These are phyloP conservation scores for Chrysosporium queenslandicum DNA, from an alignment of 2,329 filamentous ascomycete species.

Conservation along the genomic window DNA sequence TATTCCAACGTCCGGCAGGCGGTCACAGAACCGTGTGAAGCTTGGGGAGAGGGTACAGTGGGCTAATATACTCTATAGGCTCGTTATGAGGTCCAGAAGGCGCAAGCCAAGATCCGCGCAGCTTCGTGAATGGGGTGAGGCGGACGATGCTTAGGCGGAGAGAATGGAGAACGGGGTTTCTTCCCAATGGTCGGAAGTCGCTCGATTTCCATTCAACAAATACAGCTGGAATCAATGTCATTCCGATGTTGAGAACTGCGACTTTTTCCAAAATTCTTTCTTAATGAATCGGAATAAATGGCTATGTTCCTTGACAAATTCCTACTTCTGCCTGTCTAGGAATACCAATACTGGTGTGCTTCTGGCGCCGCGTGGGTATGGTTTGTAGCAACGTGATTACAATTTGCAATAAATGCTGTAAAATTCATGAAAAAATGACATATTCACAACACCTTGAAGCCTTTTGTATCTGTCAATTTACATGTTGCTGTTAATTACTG, in stretches of 20 bases:
- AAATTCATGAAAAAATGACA: conserved; percentile 4
- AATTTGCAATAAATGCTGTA: conserved; percentile 12
- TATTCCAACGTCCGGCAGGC: background rate
- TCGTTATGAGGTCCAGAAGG: conserved; percentile 96
- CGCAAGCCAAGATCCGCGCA: conserved; percentile 83
- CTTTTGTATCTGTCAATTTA: background rate
- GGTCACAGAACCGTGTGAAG: background rate
- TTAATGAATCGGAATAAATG: conserved; percentile 13
- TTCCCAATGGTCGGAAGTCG: conserved; percentile 10
- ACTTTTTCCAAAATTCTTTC: conserved; percentile 13
- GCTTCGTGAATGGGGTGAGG: conserved; percentile 42
- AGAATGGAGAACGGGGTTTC: conserved; percentile 13
- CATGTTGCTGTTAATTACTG: background rate
- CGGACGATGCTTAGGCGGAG: conserved; percentile 33
- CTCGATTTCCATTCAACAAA: conserved; percentile 13
- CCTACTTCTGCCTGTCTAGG: conserved; percentile 10
- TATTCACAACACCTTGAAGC: background rate
- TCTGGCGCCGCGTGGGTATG: conserved; percentile 12
- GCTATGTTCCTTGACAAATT: conserved; percentile 12
- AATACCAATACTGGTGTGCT: conserved; percentile 11
- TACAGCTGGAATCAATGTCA: conserved; percentile 19
- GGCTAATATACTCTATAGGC: conserved; percentile 37
- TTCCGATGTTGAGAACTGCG: conserved; percentile 15
- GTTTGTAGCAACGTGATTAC: conserved; percentile 12
- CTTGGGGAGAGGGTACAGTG: background rate